Evolutionary conservation across 2,329 filamentous ascomycete genomes (phyloP).

Genomic region (Sarocladiaceae sp.): DNA sequence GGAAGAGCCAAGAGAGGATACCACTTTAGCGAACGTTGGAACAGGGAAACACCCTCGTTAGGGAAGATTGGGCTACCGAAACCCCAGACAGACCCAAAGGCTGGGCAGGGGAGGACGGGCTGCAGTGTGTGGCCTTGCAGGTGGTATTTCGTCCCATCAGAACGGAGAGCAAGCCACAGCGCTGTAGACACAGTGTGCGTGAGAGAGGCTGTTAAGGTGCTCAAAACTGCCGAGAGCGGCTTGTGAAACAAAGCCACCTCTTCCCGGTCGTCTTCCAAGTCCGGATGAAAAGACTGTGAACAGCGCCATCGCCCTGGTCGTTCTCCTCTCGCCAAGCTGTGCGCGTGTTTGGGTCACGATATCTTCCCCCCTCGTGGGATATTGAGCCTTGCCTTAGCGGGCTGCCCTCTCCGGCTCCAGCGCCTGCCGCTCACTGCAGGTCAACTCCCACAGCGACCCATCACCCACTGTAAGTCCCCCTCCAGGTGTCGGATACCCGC

Average conservation of each 20-base stretch:
- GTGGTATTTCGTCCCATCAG: not conserved
- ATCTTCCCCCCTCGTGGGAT: not conserved
- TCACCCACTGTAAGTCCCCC: too few species aligned
- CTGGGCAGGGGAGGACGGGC: not conserved
- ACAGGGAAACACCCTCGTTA: not conserved
- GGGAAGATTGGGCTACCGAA: not conserved
- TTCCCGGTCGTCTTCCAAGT: not conserved
- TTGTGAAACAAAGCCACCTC: not conserved
- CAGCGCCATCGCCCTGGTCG: not conserved
- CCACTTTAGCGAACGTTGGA: not conserved
- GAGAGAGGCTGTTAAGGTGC: too few species aligned
- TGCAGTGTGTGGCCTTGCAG: too few species aligned
- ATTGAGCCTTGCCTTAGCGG: not conserved
- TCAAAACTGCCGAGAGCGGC: not conserved
- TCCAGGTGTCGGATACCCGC: not conserved
- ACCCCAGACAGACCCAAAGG: slow-evolving; percentile 1
- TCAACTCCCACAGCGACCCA: too few species aligned
- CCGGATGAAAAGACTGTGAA: not conserved
- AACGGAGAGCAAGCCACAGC: not conserved
- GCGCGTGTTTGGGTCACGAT: not conserved
- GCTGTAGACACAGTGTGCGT: too few species aligned
- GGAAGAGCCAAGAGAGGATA: too few species aligned
- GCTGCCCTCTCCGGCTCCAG: not conserved
- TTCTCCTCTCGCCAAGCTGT: not conserved
- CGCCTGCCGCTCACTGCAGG: not conserved